A percentile compares a stretch with the other conserved stretches of the same genome.
Conservation (phyloP, 495 filamentous ascomycete genomes). For the Hypoxylon lenormandii region DNA sequence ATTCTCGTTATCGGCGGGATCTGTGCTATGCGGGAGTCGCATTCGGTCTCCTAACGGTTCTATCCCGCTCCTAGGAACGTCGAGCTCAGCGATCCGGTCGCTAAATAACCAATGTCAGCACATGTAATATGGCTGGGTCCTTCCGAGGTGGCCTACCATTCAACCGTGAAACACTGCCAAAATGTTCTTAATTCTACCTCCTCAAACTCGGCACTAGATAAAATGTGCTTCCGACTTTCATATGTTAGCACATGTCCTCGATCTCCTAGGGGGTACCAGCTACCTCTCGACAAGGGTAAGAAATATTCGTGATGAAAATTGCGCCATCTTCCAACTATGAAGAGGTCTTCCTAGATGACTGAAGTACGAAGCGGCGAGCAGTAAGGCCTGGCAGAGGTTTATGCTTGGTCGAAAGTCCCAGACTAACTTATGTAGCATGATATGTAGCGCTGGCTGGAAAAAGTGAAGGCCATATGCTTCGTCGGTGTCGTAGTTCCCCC, state of each 20-base stretch:
- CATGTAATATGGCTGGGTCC: not conserved
- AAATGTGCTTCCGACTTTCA: conserved; percentile 38
- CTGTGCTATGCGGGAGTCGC: conserved; percentile 50
- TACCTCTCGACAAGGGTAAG: conserved; percentile 51
- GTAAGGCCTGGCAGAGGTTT: conserved; percentile 49
- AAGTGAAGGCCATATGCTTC: conserved; percentile 51
- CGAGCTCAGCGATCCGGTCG: conserved; percentile 54
- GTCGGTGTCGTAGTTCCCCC: conserved; percentile 35
- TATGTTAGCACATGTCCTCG: conserved; percentile 24
- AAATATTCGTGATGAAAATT: conserved; percentile 50
- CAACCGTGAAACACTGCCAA: conserved; percentile 56
- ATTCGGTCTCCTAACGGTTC: conserved; percentile 53
- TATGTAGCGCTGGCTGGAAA: conserved; percentile 53
- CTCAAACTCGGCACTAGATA: conserved; percentile 45
- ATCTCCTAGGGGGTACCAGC: not conserved
- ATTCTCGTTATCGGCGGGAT: conserved; percentile 51
- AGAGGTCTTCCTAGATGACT: conserved; percentile 53
- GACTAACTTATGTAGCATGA: conserved; percentile 48
- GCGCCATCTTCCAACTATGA: conserved; percentile 53
- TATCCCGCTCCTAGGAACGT: conserved; percentile 52
- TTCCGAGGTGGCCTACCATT: conserved; percentile 44
- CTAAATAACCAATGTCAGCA: conserved; percentile 30
- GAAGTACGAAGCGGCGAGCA: conserved; percentile 55
- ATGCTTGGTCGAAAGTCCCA: conserved; percentile 53
- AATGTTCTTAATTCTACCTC: conserved; percentile 51